These are phyloP conservation scores for Aspergillus amoenus DNA, from an alignment of 2,329 filamentous ascomycete genomes.

Conservation along the genomic window DNA sequence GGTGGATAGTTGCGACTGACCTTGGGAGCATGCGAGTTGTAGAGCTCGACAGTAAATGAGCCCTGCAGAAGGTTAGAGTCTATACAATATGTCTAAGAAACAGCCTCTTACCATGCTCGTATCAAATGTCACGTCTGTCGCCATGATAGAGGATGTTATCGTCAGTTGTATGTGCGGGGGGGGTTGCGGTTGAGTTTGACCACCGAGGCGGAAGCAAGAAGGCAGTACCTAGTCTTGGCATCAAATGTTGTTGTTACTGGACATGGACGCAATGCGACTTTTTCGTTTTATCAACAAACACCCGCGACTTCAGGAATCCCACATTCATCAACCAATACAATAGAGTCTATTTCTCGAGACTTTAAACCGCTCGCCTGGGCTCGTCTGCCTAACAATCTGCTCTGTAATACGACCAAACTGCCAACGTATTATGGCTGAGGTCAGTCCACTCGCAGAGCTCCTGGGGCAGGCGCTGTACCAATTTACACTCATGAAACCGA, in stretches of 20 bases:
- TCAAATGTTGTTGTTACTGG: constrained; percentile 9
- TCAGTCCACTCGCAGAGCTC: constrained; percentile 39
- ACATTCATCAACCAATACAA: background rate
- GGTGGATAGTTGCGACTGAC: constrained; percentile 30
- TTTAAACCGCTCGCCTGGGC: background rate
- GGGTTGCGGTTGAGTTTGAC: constrained; percentile 10
- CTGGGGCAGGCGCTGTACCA: constrained; percentile 45
- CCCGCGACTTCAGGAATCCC: background rate
- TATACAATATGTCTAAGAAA: background rate
- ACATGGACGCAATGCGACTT: constrained; percentile 2
- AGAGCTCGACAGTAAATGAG: constrained; percentile 82
- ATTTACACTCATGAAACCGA: constrained; percentile 42
- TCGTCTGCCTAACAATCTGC: background rate
- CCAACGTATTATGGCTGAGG: constrained; percentile 29
- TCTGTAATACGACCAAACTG: background rate
- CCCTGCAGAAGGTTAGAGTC: constrained; percentile 56
- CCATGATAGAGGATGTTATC: constrained; percentile 52
- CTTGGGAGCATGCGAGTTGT: constrained; percentile 80
- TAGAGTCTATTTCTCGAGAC: background rate
- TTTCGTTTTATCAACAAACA: constrained; percentile 9
- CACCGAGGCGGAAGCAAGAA: constrained; percentile 14
- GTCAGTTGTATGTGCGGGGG: background rate
- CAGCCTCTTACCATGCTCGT: constrained; percentile 70
- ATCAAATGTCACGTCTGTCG: constrained; percentile 75
- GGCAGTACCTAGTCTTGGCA: constrained; percentile 22